Evolutionary conservation across 805 yeast species (phyloP), one percentile per base, ranked within the genome.

Genomic region (Kuraishia piskuri): DNA sequence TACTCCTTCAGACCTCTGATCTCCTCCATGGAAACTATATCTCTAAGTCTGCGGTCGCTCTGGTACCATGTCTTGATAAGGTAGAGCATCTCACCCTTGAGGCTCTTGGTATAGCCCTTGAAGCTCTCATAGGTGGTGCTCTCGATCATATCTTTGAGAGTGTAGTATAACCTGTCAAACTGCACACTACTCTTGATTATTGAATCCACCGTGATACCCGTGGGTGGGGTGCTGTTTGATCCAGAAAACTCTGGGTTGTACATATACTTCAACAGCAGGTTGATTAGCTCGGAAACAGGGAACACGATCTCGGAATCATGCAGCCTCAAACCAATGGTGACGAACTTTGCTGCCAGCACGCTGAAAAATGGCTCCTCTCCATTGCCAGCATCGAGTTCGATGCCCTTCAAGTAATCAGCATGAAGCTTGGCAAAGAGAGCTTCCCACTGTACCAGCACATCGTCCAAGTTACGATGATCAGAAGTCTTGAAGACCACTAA

Each of bases 391-490:
- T 63, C 60, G 1, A 55, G 53, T 9, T 50, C 47, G 14, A 31
- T 31, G 17, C 40, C 52, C 53, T 46, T 50, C 22, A 61, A 37
- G 58, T 63, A 74, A 66, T 63, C 64, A 64, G 50, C 68, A 57
- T 55, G 62, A 70, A 70, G 67, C 53, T 80, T 80, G 52, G 79
- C 82, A 60, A 90, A 79, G 50, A 86, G 74, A 54, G 83, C 78
- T 57, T 80, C 83, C 96, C 97, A 92, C 68, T 90, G 83, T 53
- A 82, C 78, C 58, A 83, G 70, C 52, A 92, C 86, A 65, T 88
- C 96, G 59, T 88, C 96, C 12, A 84, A 76, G 62, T 88, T 88
- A 63, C 92, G 81, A 67, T 86, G 86, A 63, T 92, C 97, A 2
- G 97, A 84, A 14, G 86, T 79, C 63, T 88, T 87, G 74, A 87